Evolutionary conservation across 2,329 filamentous ascomycete genomes (phyloP).

Genomic region (Beauveria pseudobassiana): DNA sequence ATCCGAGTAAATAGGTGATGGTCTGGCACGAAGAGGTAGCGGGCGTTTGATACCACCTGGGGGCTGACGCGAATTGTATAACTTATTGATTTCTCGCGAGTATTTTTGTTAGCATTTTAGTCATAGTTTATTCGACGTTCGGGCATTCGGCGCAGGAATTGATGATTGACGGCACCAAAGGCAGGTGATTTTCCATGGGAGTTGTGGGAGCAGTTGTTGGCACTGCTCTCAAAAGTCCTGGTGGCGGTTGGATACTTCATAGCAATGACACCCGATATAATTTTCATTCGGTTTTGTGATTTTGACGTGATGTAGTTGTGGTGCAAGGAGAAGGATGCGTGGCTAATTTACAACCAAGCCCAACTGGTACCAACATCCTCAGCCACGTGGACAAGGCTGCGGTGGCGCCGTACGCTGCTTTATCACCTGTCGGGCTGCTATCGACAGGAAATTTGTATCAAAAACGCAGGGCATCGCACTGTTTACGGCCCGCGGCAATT

Average conservation of each 20-base stretch:
- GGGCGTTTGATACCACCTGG: background rate
- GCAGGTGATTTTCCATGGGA: background rate
- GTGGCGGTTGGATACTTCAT: background rate
- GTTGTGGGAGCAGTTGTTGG: background rate
- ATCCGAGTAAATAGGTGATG: constrained; percentile 4
- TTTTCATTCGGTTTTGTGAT: background rate
- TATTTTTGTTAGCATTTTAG: background rate
- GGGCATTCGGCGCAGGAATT: background rate
- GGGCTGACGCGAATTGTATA: background rate
- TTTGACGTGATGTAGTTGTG: background rate
- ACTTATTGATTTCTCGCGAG: constrained; percentile 1
- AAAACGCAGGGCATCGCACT: too few species aligned
- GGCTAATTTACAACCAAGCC: background rate
- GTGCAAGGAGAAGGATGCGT: background rate
- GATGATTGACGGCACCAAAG: background rate
- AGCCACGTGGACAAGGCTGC: background rate
- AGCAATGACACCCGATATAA: constrained; percentile 12
- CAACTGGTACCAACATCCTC: background rate
- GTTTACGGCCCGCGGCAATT: too few species aligned
- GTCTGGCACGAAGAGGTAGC: background rate
- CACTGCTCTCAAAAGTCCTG: background rate
- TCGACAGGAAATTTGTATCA: background rate
- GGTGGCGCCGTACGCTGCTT: background rate
- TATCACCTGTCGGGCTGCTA: background rate
- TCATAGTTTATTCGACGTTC: background rate